Evolutionary conservation across 306 rosid species (phyloP).

Genomic region (Gastrolobium villosum): DNA sequence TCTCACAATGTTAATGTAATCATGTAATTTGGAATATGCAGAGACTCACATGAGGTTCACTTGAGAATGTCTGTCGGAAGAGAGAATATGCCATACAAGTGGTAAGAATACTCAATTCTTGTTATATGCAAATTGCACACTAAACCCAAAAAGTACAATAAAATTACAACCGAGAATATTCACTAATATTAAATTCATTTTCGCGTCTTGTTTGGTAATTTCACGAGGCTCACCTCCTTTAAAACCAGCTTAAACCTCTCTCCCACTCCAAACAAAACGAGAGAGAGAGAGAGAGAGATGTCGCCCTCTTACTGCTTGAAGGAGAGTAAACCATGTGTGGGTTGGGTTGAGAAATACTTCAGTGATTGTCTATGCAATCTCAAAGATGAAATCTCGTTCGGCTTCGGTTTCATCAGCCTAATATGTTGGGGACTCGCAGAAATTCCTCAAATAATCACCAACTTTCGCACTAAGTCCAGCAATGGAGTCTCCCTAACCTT

Average conservation of each 20-base stretch:
- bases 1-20: not conserved
- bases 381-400: constrained; percentile 77
- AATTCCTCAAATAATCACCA: constrained; percentile 92
- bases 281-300: constrained; percentile 47
- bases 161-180: not conserved
- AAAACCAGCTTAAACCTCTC: constrained; percentile 43
- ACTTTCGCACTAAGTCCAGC: constrained; percentile 81
- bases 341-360: constrained; percentile 79
- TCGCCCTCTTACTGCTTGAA: constrained; percentile 67
- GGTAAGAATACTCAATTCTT: not conserved
- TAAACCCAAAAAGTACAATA: constrained; percentile 33
- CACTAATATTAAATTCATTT: not conserved
- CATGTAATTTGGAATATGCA: constrained; percentile 5
- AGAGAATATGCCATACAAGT: constrained; percentile 50
- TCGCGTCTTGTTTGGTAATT: constrained; percentile 17
- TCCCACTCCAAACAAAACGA: not conserved
- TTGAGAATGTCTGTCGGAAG: constrained; percentile 8
- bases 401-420: constrained; percentile 70
- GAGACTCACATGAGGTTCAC: constrained; percentile 32
- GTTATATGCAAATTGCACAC: not conserved
- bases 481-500: constrained; percentile 91
- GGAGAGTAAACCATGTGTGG: constrained; percentile 69
- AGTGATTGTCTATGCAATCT: constrained; percentile 84
- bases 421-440: constrained; percentile 91
- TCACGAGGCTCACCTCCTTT: constrained; percentile 14